Evolutionary conservation across 1,139 yeast genomes (phyloP), one percentile per base, ranked within the genome.

Genomic region (Nadsonia commutata): DNA sequence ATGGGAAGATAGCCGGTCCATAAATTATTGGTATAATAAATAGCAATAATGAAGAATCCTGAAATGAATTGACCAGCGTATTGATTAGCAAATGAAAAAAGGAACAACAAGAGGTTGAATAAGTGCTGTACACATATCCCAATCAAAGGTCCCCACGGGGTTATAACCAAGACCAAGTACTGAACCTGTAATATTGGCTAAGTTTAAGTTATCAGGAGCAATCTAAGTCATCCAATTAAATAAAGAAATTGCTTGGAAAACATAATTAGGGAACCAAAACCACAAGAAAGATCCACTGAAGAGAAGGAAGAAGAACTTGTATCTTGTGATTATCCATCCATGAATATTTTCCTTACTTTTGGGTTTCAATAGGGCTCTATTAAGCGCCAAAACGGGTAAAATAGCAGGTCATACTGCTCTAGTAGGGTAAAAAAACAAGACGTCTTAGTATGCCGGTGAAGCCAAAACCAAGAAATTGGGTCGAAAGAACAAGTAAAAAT

Each of bases 181-280:
- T n/a, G 66, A 56, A 2, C 84, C 85, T 2, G 78, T 73, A 37
- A 78, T 62, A 8, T 65, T 62, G 8, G 76, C 79, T 41, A 78
- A 57, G 45, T 69, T 67, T 50, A 71, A 63, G 54, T 74, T 76
- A 33, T 66, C 51, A 18, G 81, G 81, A 3, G 66, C 60, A 41
- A 76, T 74, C 83, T 83, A 78, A 3, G 77, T 70, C 56, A 72
- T 68, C 81, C 82, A 76, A 55, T 72, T 74, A 59, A 77, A 77
- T 16, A 63, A 59, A 2, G 74, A 66, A 16, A 76, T 56, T 0
- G 76, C 76, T 39, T 58, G 57, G 54, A 75, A 72, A 7, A 76
- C 49, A 48, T 66, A 74, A 45, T 65, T 63, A 13, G 83, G 83
- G 18, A 77, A 38, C 80, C 81, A 78, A 54, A 65, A 71, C 58